Evolutionary conservation across 768 basidiomycete species (phyloP), one percentile per base, ranked within the genome.

Genomic region (Trametes maxima): DNA sequence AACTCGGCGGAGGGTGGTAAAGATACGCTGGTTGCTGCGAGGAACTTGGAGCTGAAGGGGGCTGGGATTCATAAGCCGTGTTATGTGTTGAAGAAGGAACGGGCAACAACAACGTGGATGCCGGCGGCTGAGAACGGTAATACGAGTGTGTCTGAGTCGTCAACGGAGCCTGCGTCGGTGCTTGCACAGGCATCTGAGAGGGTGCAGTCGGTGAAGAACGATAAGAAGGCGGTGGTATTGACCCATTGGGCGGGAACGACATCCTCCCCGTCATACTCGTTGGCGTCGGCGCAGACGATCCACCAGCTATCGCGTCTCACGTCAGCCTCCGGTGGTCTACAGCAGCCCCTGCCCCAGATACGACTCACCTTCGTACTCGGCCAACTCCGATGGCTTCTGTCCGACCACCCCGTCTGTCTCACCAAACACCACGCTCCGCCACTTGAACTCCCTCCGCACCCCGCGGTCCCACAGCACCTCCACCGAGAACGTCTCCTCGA

Each of bases 381-480:
- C 76, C 28, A 79, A 73, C 64, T 87, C 87, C 2, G 82, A 79
- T 19, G 89, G 89, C 66, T 88, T 90, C 69, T 89, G 88, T 54
- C 82, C 82, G n/a, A 90, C 83, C 55, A 86, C 85, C 5, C 78
- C 83, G 48, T 89, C 88, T 1, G 84, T 86, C 50, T 80, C 85
- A n/a, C 89, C 90, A 60, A 91, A 88, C 19, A 92, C 81, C 19
- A 93, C 84, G 67, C 85, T 87, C 28, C 86, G 83, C 91, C 91
- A 93, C 71, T 90, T 92, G 69, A 93, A 90, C 71, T 92, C 90
- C 56, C 85, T 79, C 73, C 86, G 89, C 39, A 85, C 65, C 8
- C 86, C 87, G 25, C 82, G 78, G 69, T 92, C 90, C 89, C 93
- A 95, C 7, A 90, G 71, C 4, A 95, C 92, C 70, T 89, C 87